Base-by-base conservation (phyloP, 768 basidiomycete genomes). In the Boletus rubescentipes region DNA sequence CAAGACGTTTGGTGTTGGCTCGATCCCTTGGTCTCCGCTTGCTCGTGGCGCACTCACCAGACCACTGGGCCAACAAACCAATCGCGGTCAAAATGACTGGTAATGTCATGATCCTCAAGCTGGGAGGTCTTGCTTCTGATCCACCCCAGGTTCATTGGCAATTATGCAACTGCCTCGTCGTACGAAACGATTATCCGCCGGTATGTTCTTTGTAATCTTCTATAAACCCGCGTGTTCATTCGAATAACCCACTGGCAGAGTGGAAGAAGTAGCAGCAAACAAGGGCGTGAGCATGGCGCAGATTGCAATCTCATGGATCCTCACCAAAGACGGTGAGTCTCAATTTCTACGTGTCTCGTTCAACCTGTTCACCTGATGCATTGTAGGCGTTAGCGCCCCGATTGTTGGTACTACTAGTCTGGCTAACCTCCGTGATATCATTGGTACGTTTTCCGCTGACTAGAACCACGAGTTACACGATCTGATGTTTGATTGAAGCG, bases 21-120 rank as follows among this genome's bases (percentile, higher is more conserved):
- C 70, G 23, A 76, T 79, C 47, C 77, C 77, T 8, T 80, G 78
- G 78, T 72, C 70, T 14, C 77, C 77, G 7, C 65, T 77, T 12
- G 72, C 68, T 14, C 68, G 72, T 20, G 75, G 76, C 9, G 64
- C 64, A 49, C 68, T 72, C 40, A 64, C 71, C 16, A 66, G 74
- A 34, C 70, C 76, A 12, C 41, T 69, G 36, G 63, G 69, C 14
- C 60, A 70, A 49, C 68, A 70, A 50, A 70, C 61, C 12, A 56
- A 50, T 21, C 62, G 67, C 30, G 62, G 49, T 2, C 51, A 67
- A 42, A 49, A 4, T 12, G 67, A 71, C 46, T 65, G 67, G 68
- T 63, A 53, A 49, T 40, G 46, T 9, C 31, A 8, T 34, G 20
- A 7, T 29, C 7, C 39, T 36, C 21, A 10, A 14, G 6, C n/a